Base-by-base conservation (phyloP, 768 basidiomycete genomes). In the Naematelia encephala region DNA sequence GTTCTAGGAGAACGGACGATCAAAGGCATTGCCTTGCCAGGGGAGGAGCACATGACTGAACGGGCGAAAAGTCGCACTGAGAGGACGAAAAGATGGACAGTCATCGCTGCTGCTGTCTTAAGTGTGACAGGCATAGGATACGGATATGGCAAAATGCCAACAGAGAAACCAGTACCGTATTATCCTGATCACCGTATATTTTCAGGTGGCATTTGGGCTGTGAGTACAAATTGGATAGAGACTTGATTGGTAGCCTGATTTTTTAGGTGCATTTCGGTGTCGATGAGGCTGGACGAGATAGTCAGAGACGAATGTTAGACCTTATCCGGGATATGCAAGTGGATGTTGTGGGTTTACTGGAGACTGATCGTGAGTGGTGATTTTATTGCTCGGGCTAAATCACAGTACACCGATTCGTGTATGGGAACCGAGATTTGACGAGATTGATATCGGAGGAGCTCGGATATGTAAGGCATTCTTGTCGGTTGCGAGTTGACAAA, bases 381-480 rank as follows among this genome's bases (percentile, higher is more conserved):
- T 4, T 14, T 39, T 23, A 21, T 10, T 26, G 45, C 27, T 11
- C 5, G 3, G 19, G 19, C 50, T 64, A 21, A 51, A 30, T 22
- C n/a, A 5, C 30, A 70, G 54, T 67, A 26, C 76, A 88, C 82
- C 83, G 86, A 2, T 80, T 84, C 30, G 85, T 86, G 12, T 92
- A 87, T 67, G 91, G 91, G 1, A 89, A 89, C 67, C 84, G 91
- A 29, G 91, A 93, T 74, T 68, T 93, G 87, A 90, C 90, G 4
- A 84, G 90, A 27, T 81, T 88, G 11, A 82, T 86, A 27, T 82
- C 84, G 0, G 87, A 91, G 71, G 87, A 92, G 51, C 76, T 89
- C 56, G 88, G 88, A 54, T 92, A 88, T 76, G 90, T 90, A 66
- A 73, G 86, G 80, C 34, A 8, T 39, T 8, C 22, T 21, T 4